A percentile compares a stretch with the other conserved stretches of the same genome.
These are phyloP conservation scores for Debaryomyces udenii DNA, from an alignment of 1,139 yeast genomes.

Conservation along the genomic window DNA sequence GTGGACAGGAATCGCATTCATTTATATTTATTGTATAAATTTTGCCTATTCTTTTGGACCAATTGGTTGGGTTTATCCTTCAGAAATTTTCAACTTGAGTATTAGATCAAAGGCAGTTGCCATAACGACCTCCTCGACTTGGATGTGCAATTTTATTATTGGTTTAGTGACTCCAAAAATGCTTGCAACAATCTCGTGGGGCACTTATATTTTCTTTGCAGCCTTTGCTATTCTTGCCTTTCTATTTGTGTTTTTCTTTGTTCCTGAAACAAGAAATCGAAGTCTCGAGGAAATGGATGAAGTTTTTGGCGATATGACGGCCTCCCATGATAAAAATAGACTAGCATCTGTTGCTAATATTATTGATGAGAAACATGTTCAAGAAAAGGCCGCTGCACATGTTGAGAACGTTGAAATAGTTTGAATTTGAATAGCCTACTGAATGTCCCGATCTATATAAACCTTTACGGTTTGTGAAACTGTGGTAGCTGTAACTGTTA, in stretches of 20 bases:
- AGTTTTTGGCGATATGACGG: constrained; percentile 21
- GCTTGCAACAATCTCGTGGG: constrained; percentile 28
- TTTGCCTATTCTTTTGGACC: constrained; percentile 39
- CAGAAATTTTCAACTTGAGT: constrained; percentile 37
- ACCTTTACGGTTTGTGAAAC: too few relatives aligned
- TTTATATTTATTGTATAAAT: constrained; percentile 35
- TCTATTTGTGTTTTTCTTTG: constrained; percentile 23
- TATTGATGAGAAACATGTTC: too few relatives aligned
- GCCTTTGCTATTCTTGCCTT: constrained; percentile 25
- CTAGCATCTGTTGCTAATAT: too few relatives aligned
- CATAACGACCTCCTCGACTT: constrained; percentile 38
- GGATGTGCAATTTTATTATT: constrained; percentile 39
- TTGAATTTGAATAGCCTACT: too few relatives aligned
- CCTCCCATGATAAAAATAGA: too few relatives aligned
- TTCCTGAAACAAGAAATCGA: constrained; percentile 36
- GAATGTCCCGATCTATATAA: too few relatives aligned
- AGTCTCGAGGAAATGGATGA: constrained; percentile 32
- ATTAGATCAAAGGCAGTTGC: constrained; percentile 32
- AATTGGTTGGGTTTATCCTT: constrained; percentile 43
- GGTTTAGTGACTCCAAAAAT: constrained; percentile 32
- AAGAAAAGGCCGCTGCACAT: too few relatives aligned
- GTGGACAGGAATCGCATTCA: constrained; percentile 49
- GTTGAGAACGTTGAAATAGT: too few relatives aligned
- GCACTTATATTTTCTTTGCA: constrained; percentile 33
- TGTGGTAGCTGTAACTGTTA: too few relatives aligned